Base-by-base conservation (phyloP, 1,284 basidiomycete species). In the Caloboletus firmus region DNA sequence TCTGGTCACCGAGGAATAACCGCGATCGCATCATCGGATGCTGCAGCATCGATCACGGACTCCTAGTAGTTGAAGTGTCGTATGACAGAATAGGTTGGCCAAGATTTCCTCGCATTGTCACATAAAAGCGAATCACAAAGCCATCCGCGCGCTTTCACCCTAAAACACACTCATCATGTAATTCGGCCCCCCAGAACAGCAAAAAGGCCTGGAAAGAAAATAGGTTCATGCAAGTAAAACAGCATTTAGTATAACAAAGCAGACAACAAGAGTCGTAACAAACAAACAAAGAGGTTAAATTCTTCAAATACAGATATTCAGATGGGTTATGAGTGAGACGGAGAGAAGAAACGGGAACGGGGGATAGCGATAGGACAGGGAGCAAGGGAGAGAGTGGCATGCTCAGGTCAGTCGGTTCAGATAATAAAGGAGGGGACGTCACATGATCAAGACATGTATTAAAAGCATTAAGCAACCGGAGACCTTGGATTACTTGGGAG, bases 401-500 rank as follows among this genome's bases (percentile, higher is more conserved):
- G 22, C 22, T 13, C 36, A 20, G 13, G 4, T 42, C 18, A 18
- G 28, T 17, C 30, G 34, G 24, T 31, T 39, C 40, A 42, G 36
- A 59, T 59, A 30, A 57, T 48, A 57, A 43, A 20, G 31, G 42
- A 39, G n/a, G 42, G 20, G 28, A 28, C 28, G 26, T 41, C 40
- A 41, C 40, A 42, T n/a, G 34, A 11, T 34, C 55, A 56, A 49
- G 32, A 37, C 17, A 10, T 10, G 30, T 51, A 26, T n/a, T 20
- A 9, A 18, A 15, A 31, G 26, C 12, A 15, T 44, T 3, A 22
- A 5, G 20, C 22, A n/a, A 17, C 36, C 10, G 12, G 17, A n/a
- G 20, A 12, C 22, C 4, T 17, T 31, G 40, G 13, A 45, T 73
- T 70, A 79, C 70, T 83, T 78, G 35, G 83, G 82, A 15, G 83